Evolutionary conservation across 192 early-diverging fungal species (phyloP), one percentile per base, ranked within the genome.

Genomic region (Allomyces macrogynus): DNA sequence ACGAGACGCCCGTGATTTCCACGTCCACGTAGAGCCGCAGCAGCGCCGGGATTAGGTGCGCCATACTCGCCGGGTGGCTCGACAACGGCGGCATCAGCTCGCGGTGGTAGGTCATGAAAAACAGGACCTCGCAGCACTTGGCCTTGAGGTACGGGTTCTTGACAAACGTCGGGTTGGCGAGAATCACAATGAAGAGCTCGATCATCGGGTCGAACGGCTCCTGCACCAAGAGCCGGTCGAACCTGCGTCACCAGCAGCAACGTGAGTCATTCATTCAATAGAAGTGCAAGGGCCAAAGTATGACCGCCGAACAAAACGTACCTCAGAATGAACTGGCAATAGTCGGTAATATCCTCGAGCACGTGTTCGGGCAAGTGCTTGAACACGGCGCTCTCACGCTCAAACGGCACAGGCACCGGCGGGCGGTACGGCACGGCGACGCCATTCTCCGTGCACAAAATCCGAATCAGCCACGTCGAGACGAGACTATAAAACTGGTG

Each of bases 1-100:
- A 86, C 67, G 82, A 83, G 2, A 84, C 80, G 20, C 95, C 95
- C 22, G 93, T 95, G 60, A 92, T 87, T 73, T 99, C 95, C 10
- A 93, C 90, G 66, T 97, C 95, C 79, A 94, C 89, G 73, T 97
- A 99, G 75, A 94, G 92, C 62, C 77, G 77, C 80, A 96, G 86
- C 23, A 99, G 70, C 12, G 86, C 84, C 0, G 86, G 84, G 4
- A 97, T 84, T 40, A 96, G 75, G 69, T 85, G 81, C 61, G 80
- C 67, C 12, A 88, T 80, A 1, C 89, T 81, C 65, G 92, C 61
- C n/a, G 79, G 78, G 70, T 91, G 85, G 24, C 83, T 83, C 67
- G 87, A 84, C 14, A 99, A 72, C 42, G 76, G 71, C 63, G 64
- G 73, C 73, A 64, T 68, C 61, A 67, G 68, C 64, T 70, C 68